Percentiles rank a stretch among this genome's conserved stretches.
These are phyloP conservation scores for Arthrobotrys iridis DNA, from an alignment of 2,329 filamentous ascomycete species.

Conservation along the genomic window DNA sequence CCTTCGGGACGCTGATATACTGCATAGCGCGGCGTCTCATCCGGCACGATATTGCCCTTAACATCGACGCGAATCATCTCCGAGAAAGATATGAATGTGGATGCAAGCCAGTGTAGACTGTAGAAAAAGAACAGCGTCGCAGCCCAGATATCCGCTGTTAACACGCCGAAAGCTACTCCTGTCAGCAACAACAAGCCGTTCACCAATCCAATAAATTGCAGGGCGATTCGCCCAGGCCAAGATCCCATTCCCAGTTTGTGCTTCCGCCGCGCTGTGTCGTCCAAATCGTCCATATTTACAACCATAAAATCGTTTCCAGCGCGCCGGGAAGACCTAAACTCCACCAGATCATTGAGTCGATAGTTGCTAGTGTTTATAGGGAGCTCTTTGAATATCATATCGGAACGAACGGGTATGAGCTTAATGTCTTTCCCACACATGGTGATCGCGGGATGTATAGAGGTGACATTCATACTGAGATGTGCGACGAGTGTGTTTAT, in stretches of 20 bases:
- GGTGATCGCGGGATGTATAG: constrained; percentile 58
- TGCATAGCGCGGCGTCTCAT: constrained; percentile 57
- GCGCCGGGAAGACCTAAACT: constrained; percentile 56
- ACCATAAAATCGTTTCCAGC: constrained; percentile 60
- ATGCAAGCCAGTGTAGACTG: constrained; percentile 59
- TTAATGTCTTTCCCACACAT: constrained; percentile 59
- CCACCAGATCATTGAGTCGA: constrained; percentile 59
- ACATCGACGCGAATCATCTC: constrained; percentile 56
- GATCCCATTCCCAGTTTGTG: constrained; percentile 27
- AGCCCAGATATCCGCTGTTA: constrained; percentile 59
- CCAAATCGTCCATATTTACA: constrained; percentile 56
- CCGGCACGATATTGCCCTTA: constrained; percentile 48
- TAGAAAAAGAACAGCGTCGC: constrained; percentile 59
- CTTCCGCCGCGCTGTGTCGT: constrained; percentile 10
- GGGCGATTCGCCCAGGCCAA: constrained; percentile 51
- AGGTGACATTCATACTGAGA: constrained; percentile 57
- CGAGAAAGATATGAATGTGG: constrained; percentile 57
- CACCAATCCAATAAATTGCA: constrained; percentile 56
- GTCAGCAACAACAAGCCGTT: constrained; percentile 58
- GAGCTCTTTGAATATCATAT: constrained; percentile 60
- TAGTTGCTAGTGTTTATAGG: constrained; percentile 59
- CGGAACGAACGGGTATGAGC: constrained; percentile 58
- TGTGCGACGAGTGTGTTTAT: constrained; percentile 60
- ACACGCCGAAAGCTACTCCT: constrained; percentile 57
- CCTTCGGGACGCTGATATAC: constrained; percentile 60